Evolutionary conservation across 257 asterid genomes (phyloP), one percentile per base, ranked within the genome.

Genomic region (Primulina tabacum): DNA sequence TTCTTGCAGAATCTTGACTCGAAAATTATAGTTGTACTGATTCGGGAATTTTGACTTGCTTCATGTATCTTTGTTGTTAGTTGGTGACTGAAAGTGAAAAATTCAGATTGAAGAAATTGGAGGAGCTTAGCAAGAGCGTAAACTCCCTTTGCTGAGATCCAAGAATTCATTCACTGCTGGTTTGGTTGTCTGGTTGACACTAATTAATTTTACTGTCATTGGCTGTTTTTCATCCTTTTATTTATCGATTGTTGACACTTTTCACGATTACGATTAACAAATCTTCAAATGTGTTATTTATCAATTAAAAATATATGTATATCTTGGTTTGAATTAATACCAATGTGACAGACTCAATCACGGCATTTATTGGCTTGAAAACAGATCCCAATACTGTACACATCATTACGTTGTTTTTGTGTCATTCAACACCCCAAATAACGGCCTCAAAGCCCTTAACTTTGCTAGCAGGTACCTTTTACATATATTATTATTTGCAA

Each of bases 1-100:
- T 59, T 30, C 64, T 16, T 62, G 28, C 2, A 16, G 14, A 30
- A 50, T 43, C 55, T 12, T 43, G 14, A 35, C 11, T 29, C 21
- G 2, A 21, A 32, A 24, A 56, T 17, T 38, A 5, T 32, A 9
- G 60, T 18, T 26, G 11, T 55, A 29, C 7, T 21, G 9, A 38
- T 38, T 57, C 12, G 3, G 2, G 1, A 28, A 28, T 67, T 18
- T 12, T n/a, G 4, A 10, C 16, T 52, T 7, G 18, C 18, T 34
- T 74, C 11, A 57, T 37, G 0, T 62, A 30, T 21, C 21, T 43
- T 32, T 4, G 43, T 40, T 24, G 37, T 80, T 70, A 92, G 98
- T 78, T 89, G 86, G 90, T 92, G 55, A 76, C 80, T 59, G 97
- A 92, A 78, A 92, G 98, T 71, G 98, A 92, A 83, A 92, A 81